Evolutionary conservation across 2,329 filamentous ascomycete genomes (phyloP).

Genomic region (Nemania bipapillata): DNA sequence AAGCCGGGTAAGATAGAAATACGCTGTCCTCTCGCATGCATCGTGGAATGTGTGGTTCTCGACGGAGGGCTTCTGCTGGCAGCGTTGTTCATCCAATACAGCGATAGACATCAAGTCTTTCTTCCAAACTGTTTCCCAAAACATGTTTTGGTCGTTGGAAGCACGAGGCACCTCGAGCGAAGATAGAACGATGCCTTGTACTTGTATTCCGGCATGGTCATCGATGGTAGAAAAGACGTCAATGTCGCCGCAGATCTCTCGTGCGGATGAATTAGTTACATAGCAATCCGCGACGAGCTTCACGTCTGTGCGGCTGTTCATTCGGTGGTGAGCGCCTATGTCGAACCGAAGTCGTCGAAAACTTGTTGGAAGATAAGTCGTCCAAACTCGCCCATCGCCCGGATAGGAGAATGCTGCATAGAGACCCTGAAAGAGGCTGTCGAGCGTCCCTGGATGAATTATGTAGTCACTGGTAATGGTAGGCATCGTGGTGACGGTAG

Average conservation of each 20-base stretch:
- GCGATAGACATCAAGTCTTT: not conserved
- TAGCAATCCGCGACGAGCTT: not conserved
- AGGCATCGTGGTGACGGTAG: not conserved
- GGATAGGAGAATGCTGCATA: slow-evolving; percentile 15
- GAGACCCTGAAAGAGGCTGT: slow-evolving; percentile 9
- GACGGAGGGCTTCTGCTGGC: too few relatives aligned
- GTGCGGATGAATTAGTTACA: not conserved
- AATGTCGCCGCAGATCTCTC: not conserved
- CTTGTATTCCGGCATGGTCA: slow-evolving; percentile 31
- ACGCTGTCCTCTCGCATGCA: slow-evolving; percentile 1
- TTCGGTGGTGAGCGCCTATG: not conserved
- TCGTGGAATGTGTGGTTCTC: not conserved
- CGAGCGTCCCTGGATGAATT: not conserved
- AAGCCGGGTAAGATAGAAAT: not conserved
- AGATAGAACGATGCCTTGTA: slow-evolving; percentile 15
- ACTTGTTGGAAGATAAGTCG: slow-evolving; percentile 2
- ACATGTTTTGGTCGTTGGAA: slow-evolving; percentile 10
- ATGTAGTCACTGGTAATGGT: not conserved
- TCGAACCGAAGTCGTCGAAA: not conserved
- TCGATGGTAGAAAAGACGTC: slow-evolving; percentile 24
- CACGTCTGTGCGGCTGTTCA: not conserved
- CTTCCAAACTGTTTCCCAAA: slow-evolving; percentile 27
- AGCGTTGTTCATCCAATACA: not conserved
- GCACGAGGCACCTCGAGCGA: not conserved
- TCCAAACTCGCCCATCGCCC: not conserved